Percentiles rank a stretch among this genome's conserved stretches.
Conservation (phyloP, 2,329 filamentous ascomycete genomes). For the Microdochium bolleyi region DNA sequence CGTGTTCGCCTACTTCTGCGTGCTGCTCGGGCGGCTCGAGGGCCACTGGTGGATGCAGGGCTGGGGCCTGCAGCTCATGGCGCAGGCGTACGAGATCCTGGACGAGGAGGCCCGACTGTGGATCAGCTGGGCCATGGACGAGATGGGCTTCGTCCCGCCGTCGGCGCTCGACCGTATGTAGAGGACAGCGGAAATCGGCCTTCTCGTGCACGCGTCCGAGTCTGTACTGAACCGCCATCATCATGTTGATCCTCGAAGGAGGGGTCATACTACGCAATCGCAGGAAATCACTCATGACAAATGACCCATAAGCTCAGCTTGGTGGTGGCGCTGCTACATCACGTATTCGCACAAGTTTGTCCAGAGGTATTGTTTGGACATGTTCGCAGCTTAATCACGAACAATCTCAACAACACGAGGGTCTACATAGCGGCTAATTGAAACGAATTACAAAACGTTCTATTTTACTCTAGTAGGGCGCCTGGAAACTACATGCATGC, state of each 20-base stretch:
- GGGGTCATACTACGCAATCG: not conserved
- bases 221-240: not conserved
- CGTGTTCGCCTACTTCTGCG: constrained; percentile 17
- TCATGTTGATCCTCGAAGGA: not conserved
- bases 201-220: not conserved
- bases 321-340: not conserved
- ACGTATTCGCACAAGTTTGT: not conserved
- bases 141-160: constrained; percentile 23
- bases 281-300: not conserved
- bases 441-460: not conserved
- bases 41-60: constrained; percentile 9
- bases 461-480: not conserved
- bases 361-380: not conserved
- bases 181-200: not conserved
- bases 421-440: not conserved
- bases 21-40: constrained; percentile 6
- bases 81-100: constrained; percentile 5
- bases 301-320: not conserved
- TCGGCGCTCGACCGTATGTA: not conserved
- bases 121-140: constrained; percentile 10
- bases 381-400: not conserved
- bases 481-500: not conserved
- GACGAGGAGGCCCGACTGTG: constrained; percentile 9
- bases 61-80: constrained; percentile 9
- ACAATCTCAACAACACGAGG: not conserved